Evolutionary conservation across 106 monocot species (phyloP), one percentile per base, ranked within the genome.

Genomic region (Dendrobium chrysotoxum): DNA sequence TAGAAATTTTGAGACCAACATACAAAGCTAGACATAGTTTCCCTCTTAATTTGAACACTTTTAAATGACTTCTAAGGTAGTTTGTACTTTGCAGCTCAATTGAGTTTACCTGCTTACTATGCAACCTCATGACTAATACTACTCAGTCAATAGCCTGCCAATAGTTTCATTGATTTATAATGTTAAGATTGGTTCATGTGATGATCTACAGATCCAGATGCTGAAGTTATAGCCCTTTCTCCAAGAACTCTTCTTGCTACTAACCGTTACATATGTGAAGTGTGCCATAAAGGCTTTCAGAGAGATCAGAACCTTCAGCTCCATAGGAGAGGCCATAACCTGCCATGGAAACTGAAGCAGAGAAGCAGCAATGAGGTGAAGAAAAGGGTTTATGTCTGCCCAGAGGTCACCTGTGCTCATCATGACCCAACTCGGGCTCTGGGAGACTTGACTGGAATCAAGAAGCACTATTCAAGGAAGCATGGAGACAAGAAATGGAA

Each of bases 401-500:
- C 70, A 13, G 70, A 70, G 70, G 0, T n/a, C 70, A 4, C 30
- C 35, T 70, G 70, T 31, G 58, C 11, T 47, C 93, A 94, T 81
- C 89, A 94, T 77, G 80, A 85, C 79, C 87, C 91, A 0, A 66
- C 50, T 15, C 76, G 91, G 20, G 91, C 94, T 0, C 85, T 94
- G 20, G 94, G 94, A 13, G 94, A 94, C 76, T 85, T 94, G 58
- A 94, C 94, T 11, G 94, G 94, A 9, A 89, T 94, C 86, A 94
- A 94, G 88, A 94, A 94, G 82, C 94, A 94, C 83, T 94, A 83
- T 82, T 86, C 85, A 80, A 53, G 94, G 70, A 94, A 94, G 85
- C 94, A 94, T 79, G 91, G 94, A 4, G 91, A 94, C 87, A 94
- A 94, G 89, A 94, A 91, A 53, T 94, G 91, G 91, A 94, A 89